Evolutionary conservation across 202 grass and related monocot genomes (phyloP).

Genomic region (Eragrostis tef): DNA sequence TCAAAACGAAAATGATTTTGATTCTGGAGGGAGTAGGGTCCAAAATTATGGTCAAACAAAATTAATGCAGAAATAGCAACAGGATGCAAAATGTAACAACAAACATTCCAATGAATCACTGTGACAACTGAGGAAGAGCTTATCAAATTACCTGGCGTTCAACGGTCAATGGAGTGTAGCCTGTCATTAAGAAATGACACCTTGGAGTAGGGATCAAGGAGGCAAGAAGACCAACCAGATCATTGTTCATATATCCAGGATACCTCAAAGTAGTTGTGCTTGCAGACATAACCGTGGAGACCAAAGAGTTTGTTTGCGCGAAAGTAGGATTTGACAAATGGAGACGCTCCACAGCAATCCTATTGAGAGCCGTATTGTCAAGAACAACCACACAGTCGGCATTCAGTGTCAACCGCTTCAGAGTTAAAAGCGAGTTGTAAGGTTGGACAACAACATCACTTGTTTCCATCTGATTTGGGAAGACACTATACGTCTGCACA

Average conservation of each 20-base stretch:
- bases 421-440: constrained; percentile 92
- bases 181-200: constrained; percentile 99
- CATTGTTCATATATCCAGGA: constrained; percentile 99
- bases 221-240: constrained; percentile 95
- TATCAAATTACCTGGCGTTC: constrained; percentile 86
- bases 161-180: constrained; percentile 87
- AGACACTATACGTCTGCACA: constrained; percentile 97
- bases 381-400: constrained; percentile 99
- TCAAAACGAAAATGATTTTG: too few relatives aligned
- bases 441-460: constrained; percentile 99
- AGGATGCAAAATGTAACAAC: constrained; percentile 8
- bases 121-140: constrained; percentile 19
- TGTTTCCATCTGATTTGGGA: constrained; percentile 98
- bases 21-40: too few relatives aligned
- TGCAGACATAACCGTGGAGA: constrained; percentile 99
- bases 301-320: constrained; percentile 96
- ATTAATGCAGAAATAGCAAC: constrained; percentile 14
- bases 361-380: constrained; percentile 97
- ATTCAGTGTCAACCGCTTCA: constrained; percentile 87
- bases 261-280: constrained; percentile 97
- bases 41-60: constrained; percentile 39
- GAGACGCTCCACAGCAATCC: constrained; percentile 95
- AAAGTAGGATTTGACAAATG: constrained; percentile 96
- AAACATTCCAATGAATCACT: constrained; percentile 24
- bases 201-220: constrained; percentile 94